These are phyloP conservation scores for Raphanus sativus DNA, from an alignment of 345 rosid genomes.

Conservation along the genomic window DNA sequence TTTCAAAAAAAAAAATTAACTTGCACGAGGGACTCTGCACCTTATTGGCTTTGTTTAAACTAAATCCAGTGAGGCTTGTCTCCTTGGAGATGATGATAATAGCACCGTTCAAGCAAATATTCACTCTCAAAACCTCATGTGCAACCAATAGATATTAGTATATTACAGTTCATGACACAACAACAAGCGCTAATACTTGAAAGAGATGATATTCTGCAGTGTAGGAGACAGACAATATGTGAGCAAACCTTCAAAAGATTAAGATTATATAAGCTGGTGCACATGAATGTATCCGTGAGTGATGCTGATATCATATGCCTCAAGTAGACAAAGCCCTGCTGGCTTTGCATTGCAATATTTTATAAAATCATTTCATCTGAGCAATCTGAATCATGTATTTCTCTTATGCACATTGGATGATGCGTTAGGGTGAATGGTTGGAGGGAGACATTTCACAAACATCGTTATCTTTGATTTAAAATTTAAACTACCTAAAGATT, in stretches of 20 bases:
- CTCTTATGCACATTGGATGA: constrained; percentile 1
- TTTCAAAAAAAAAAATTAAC: background rate
- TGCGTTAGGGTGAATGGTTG: background rate
- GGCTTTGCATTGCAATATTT: background rate
- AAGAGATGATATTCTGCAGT: background rate
- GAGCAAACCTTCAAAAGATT: background rate
- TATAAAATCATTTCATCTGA: background rate
- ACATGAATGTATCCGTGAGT: background rate
- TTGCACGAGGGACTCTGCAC: background rate
- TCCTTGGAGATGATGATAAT: background rate
- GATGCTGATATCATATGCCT: background rate
- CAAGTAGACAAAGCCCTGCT: background rate
- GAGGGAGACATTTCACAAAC: constrained; percentile 29
- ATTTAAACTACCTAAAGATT: constrained; percentile 3
- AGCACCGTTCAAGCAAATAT: background rate
- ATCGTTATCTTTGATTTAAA: background rate
- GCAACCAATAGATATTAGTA: background rate
- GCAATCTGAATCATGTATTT: background rate
- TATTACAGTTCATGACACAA: background rate
- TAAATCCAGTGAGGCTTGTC: constrained; percentile 3
- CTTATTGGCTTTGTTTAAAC: background rate
- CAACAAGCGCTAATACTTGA: background rate
- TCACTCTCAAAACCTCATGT: constrained; percentile 4
- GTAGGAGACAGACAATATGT: constrained; percentile 22
- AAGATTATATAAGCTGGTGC: background rate